phyloP scores from a whole-genome alignment of 2,329 filamentous ascomycete species.

The Claviceps sp. region DNA sequence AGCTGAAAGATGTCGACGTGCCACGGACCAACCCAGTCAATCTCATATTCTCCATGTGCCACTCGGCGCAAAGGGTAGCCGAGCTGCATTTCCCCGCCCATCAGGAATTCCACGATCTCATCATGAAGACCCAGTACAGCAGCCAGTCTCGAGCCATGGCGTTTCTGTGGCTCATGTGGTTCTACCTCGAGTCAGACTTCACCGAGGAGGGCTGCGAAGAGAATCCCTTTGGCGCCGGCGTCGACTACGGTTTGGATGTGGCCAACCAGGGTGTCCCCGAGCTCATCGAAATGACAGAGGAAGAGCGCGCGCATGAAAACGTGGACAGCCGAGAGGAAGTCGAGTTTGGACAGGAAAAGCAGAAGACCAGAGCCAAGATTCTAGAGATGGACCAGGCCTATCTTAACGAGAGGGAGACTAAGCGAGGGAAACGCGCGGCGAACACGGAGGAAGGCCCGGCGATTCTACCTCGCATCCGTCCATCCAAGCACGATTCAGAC shows the following conservation, averaged over 20 bases:
- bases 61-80: conserved; percentile 80
- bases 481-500: conserved; percentile 44
- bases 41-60: conserved; percentile 86
- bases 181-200: conserved; percentile 94
- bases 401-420: conserved; percentile 46
- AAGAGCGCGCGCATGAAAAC: conserved; percentile 57
- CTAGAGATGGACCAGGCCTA: conserved; percentile 63
- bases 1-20: conserved; percentile 53
- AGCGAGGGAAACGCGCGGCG: conserved; percentile 34
- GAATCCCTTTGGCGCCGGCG: conserved; percentile 74
- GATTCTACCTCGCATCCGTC: conserved; percentile 49
- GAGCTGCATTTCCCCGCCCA: conserved; percentile 79
- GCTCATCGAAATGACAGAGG: conserved; percentile 50
- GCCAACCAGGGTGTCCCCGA: conserved; percentile 57
- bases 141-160: conserved; percentile 74
- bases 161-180: conserved; percentile 98
- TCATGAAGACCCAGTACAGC: conserved; percentile 77
- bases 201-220: conserved; percentile 73
- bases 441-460: conserved; percentile 40
- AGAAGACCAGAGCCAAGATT: conserved; percentile 61
- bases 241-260: conserved; percentile 51
- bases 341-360: conserved; percentile 58
- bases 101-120: conserved; percentile 87
- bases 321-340: conserved; percentile 58
- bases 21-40: conserved; percentile 92